phyloP scores from a whole-genome alignment of 108 stramenopile species.

The Nitzschia putrida region DNA sequence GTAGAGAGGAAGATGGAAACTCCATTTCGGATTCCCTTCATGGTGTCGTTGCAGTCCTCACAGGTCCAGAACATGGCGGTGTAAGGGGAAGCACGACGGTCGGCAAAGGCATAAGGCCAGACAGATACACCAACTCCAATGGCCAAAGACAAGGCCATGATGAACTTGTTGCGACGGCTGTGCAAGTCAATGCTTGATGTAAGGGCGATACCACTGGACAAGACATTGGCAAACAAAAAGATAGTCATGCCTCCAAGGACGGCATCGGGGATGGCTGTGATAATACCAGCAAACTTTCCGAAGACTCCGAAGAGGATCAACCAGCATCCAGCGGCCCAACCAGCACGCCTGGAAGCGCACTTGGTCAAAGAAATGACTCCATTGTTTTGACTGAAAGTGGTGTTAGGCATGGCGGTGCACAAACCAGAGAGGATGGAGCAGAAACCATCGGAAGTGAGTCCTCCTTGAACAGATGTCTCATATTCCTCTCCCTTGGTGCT shows the following conservation, averaged over 20 bases:
- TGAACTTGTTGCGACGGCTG: constrained; percentile 60
- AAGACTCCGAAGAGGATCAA: constrained; percentile 76
- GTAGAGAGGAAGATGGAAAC: constrained; percentile 68
- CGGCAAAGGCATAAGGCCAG: constrained; percentile 69
- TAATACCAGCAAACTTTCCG: constrained; percentile 71
- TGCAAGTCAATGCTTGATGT: constrained; percentile 49
- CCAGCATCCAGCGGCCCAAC: constrained; percentile 57
- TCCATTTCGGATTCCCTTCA: constrained; percentile 71
- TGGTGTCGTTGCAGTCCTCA: constrained; percentile 47
- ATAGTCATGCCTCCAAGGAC: constrained; percentile 82
- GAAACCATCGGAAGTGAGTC: constrained; percentile 55
- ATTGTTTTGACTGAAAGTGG: constrained; percentile 78
- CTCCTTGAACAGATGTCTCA: constrained; percentile 60
- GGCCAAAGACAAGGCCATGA: constrained; percentile 59
- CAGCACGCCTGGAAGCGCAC: constrained; percentile 68
- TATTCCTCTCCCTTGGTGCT: constrained; percentile 44
- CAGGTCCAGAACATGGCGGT: constrained; percentile 68
- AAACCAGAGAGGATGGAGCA: constrained; percentile 48
- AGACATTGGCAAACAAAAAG: constrained; percentile 67
- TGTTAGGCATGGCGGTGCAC: constrained; percentile 60
- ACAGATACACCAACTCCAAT: constrained; percentile 72
- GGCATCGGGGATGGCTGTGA: constrained; percentile 78
- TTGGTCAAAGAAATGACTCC: constrained; percentile 76
- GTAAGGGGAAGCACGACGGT: constrained; percentile 59
- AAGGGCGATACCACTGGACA: constrained; percentile 53